Conservation (phyloP, 202 grass and related monocot genomes). For the Panicum hallii region DNA sequence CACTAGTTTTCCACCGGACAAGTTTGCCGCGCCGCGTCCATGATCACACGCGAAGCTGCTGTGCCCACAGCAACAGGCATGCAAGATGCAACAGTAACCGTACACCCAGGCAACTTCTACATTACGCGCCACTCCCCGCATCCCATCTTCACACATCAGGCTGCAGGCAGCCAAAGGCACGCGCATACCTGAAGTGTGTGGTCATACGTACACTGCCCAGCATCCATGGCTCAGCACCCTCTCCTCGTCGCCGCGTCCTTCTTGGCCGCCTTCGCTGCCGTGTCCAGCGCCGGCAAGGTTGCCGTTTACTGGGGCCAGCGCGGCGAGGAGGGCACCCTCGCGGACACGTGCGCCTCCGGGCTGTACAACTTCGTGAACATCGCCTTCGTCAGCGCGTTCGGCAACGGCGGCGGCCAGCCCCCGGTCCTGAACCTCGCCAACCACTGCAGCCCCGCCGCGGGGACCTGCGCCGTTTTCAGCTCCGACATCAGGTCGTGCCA, state of each 20-base stretch:
- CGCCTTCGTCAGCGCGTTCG: neutral
- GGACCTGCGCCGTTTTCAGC: neutral
- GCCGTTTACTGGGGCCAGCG: neutral
- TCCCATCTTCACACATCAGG: too few relatives aligned
- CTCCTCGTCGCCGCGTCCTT: slow-evolving; percentile 19
- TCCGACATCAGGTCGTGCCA: neutral
- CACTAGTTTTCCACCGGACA: too few relatives aligned
- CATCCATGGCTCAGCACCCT: neutral
- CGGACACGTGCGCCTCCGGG: neutral
- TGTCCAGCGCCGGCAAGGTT: slow-evolving; percentile 33
- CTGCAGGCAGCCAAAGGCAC: too few relatives aligned
- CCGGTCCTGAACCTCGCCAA: neutral
- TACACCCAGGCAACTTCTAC: too few relatives aligned
- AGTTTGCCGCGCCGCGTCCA: too few relatives aligned
- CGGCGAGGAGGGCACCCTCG: neutral
- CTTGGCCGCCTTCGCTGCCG: neutral
- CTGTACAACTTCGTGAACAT: neutral
- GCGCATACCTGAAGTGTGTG: too few relatives aligned
- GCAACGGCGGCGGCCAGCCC: neutral
- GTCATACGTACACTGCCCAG: too few relatives aligned
- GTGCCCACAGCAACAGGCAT: too few relatives aligned
- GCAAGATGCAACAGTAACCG: too few relatives aligned
- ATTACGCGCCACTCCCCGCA: too few relatives aligned
- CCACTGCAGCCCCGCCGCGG: neutral
- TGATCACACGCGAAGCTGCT: too few relatives aligned